Evolutionary conservation across 768 basidiomycete genomes (phyloP).

Genomic region (Leccinum uliginosum): DNA sequence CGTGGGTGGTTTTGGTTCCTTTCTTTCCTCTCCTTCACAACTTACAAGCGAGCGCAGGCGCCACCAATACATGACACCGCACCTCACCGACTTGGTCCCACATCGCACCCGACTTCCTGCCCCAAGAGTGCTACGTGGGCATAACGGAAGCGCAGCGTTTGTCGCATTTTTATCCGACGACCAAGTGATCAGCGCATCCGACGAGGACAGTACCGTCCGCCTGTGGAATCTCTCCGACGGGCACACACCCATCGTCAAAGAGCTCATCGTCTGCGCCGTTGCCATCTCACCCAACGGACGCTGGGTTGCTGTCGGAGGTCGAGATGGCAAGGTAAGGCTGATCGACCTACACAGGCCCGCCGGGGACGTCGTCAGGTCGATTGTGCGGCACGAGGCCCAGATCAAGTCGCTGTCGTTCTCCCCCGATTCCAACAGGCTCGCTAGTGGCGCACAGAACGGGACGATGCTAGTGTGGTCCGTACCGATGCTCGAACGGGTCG

Average conservation of each 20-base stretch:
- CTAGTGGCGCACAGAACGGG: constrained; percentile 18
- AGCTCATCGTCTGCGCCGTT: background rate
- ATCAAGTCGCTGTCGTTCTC: constrained; percentile 19
- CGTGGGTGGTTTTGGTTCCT: background rate
- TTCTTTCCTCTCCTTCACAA: background rate
- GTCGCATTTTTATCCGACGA: constrained; percentile 16
- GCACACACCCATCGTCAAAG: constrained; percentile 2
- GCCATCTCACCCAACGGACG: constrained; percentile 7
- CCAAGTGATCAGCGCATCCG: constrained; percentile 18
- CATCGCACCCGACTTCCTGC: background rate
- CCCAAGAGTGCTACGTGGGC: constrained; percentile 12
- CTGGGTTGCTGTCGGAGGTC: constrained; percentile 17
- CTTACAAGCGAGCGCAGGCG: background rate
- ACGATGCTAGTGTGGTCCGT: constrained; percentile 16
- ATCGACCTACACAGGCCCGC: background rate
- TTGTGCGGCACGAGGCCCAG: background rate
- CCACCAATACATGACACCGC: constrained; percentile 2
- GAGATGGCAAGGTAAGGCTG: constrained; percentile 12
- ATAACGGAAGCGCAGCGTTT: constrained; percentile 8
- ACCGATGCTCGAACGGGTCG: constrained; percentile 1
- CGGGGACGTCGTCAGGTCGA: background rate
- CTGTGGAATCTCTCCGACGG: constrained; percentile 11
- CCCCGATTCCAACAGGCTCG: constrained; percentile 11
- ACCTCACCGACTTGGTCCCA: background rate
- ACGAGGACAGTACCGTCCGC: constrained; percentile 15